Conservation (phyloP, 129 eudicot species). For the Flaveria trinervia region DNA sequence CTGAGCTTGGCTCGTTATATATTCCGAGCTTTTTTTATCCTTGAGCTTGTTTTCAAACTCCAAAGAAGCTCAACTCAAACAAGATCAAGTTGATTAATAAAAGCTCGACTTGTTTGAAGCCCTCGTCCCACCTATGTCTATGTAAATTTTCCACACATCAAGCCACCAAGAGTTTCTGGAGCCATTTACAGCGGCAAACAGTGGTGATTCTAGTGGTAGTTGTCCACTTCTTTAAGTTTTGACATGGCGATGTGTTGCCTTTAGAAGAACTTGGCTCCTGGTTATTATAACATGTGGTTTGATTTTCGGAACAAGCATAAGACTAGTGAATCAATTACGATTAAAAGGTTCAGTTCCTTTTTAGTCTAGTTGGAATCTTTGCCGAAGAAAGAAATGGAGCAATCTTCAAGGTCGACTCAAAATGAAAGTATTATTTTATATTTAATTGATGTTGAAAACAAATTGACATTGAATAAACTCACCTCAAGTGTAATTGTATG, state of each 20-base stretch:
- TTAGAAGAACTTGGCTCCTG: not conserved
- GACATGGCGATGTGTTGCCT: not conserved
- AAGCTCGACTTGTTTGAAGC: not conserved
- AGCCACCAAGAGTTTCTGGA: not conserved
- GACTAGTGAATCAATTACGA: not conserved
- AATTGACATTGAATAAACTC: not conserved
- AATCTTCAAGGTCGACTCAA: not conserved
- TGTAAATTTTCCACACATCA: not conserved
- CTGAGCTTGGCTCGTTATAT: too few species aligned
- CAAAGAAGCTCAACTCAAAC: not conserved
- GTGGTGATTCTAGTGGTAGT: not conserved
- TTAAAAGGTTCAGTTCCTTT: not conserved
- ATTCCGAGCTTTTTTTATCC: too few species aligned
- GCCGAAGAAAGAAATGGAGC: not conserved
- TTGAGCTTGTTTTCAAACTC: too few species aligned
- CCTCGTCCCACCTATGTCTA: not conserved
- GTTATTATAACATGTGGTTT: not conserved
- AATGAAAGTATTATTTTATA: not conserved
- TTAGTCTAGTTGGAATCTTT: not conserved
- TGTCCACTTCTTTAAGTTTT: not conserved
- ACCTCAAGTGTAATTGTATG: constrained; percentile 97
- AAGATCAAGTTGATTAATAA: not conserved
- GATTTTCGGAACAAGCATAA: not conserved
- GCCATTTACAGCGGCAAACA: not conserved
- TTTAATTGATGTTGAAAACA: too few species aligned